Base-by-base conservation (phyloP, 192 early-diverging fungal genomes). In the Umbelopsis sp. region DNA sequence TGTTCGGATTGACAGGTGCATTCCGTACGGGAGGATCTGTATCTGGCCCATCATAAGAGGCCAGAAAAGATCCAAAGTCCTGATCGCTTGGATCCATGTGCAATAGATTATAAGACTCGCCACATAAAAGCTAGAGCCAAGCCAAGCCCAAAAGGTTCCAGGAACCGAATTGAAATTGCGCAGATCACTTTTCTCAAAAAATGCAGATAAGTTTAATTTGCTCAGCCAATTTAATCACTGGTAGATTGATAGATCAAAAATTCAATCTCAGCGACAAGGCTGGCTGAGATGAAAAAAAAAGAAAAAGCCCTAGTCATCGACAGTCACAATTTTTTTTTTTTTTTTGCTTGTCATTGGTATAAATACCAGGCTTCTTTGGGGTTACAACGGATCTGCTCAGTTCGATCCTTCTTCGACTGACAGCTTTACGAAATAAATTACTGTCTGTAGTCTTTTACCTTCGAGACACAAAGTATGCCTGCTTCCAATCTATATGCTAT, bases 341-440 rank as follows among this genome's bases (percentile, higher is more conserved):
- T 70, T 70, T 58, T 45, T 45, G 20, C 20, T 9, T 22, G 9
- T 10, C 20, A 46, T 4, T 4, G 21, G 41, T 70, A 70, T 70
- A 70, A 70, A 70, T 52, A 52, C 35, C 9, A 16, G 18, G 21
- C 25, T 20, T 20, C 69, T 47, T 70, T 55, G 22, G 15, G 49
- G 51, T 46, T 46, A 55, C 53, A 46, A 61, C 44, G 49, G 69
- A 68, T 30, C 72, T 50, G 49, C 66, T 73, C 66, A 73, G 66
- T 61, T 61, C 55, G 55, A 61, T 61, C 55, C 45, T 73, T 66
- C 51, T 67, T 73, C 47, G 71, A 30, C 71, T 73, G 66, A 55
- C 51, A 46, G 55, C 55, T 61, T 61, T 61, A 61, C 55, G 55
- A 61, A 61, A 61, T 61, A 61, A 61, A 61, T 61, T 12, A 61